These are phyloP conservation scores for Coemansia sp. DNA, from an alignment of 192 early-diverging fungal genomes.

Conservation along the genomic window DNA sequence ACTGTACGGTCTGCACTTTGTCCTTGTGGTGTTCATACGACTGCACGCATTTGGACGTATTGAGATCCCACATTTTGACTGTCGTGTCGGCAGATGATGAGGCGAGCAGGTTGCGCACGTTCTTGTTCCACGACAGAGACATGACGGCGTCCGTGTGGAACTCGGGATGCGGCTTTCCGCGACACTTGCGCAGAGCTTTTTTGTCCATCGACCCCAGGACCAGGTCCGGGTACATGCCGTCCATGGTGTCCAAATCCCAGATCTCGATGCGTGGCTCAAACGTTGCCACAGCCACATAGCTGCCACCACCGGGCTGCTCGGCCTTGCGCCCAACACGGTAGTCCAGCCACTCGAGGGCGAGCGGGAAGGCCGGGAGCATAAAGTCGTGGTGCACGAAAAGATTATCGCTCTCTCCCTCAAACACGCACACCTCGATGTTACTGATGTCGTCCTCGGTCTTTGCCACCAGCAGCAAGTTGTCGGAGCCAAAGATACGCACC, in stretches of 20 bases:
- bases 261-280: conserved; percentile 98
- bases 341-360: conserved; percentile 95
- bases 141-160: conserved; percentile 96
- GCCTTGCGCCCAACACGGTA: conserved; percentile 75
- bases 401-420: conserved; percentile 76
- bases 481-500: conserved; percentile 68
- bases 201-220: conserved; percentile 67
- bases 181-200: conserved; percentile 26
- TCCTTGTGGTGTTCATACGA: conserved; percentile 83
- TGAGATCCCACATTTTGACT: conserved; percentile 97
- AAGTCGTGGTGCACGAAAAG: conserved; percentile 98
- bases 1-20: conserved; percentile 89
- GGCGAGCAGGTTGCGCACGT: conserved; percentile 69
- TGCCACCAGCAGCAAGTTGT: conserved; percentile 87
- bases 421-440: conserved; percentile 91
- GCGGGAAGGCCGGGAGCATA: conserved; percentile 93
- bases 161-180: conserved; percentile 60
- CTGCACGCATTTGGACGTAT: conserved; percentile 63
- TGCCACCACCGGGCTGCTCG: conserved; percentile 58
- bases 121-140: conserved; percentile 89
- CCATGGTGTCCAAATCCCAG: conserved; percentile 93
- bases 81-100: conserved; percentile 96
- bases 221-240: conserved; percentile 86
- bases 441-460: conserved; percentile 98
- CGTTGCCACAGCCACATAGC: conserved; percentile 94